Base-by-base conservation (phyloP, 2,329 filamentous ascomycete species). In the Balansia obtecta region DNA sequence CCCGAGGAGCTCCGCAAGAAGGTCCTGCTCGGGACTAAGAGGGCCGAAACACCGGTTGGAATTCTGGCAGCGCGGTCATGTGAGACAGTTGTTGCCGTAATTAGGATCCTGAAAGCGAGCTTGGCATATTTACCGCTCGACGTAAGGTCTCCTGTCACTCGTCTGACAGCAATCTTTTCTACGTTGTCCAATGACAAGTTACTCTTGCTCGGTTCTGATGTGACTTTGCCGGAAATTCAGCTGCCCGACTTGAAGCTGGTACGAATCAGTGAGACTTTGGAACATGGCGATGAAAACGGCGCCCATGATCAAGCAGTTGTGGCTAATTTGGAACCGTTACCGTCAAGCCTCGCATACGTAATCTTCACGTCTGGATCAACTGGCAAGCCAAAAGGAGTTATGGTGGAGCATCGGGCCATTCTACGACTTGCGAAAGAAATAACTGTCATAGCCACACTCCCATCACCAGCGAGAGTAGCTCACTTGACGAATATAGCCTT, bases 91-190 rank as follows among this genome's bases (percentile, higher is more conserved):
- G 48, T 48, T 13, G 46, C 53, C 0, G 47, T 57, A 10, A 58
- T n/a, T 45, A 59, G 58, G 16, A 56, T 61, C 44, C 43, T 62
- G 4, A 61, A 60, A 33, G 57, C 60, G 3, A 54, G 51, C 39
- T 20, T 60, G 6, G 60, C 60, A 1, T 62, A 62, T 42, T 39
- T 62, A 7, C 60, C 60, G 0, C 41, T 62, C 1, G 59, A 61
- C 41, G 34, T 52, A 10, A 58, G 55, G 7, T 43, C 38, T 2
- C 59, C 60, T 11, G 34, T 11, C 7, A 48, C 13, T 0, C 53
- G 60, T 3, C 50, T 60, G 12, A 50, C 54, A 13, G 57, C 2
- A 20, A 12, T 45, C 39, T 41, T 8, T 44, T 2, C 51, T 53
- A 3, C 39, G 18, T 41, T 41, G 39, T n/a, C n/a, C n/a, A n/a